Evolutionary conservation across 1,284 basidiomycete genomes (phyloP), one percentile per base, ranked within the genome.

Genomic region (Agroathelia rolfsii): DNA sequence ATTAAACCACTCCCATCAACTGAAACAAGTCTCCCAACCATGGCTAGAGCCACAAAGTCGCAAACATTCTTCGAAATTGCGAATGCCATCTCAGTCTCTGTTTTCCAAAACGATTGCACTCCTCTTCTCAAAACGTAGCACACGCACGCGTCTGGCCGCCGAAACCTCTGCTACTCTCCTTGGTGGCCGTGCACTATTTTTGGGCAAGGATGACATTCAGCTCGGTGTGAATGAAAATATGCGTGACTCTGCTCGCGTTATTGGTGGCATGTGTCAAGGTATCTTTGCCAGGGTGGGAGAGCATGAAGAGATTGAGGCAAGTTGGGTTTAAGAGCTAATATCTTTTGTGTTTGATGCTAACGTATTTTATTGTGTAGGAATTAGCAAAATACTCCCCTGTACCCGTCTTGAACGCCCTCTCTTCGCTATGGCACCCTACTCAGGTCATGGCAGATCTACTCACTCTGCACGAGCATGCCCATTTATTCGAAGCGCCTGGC

Each of bases 211-310:
- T 2, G 94, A 98, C 53, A 95, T 97, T 39, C 94, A 98, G 51
- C 66, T 98, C 19, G 94, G 94, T 34, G 93, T 97, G 20, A 98
- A 97, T 56, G 94, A 98, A 69, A 78, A 65, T 25, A 55, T 80
- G 12, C 67, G 83, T 30, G 95, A 98, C 61, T 80, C 86, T 0
- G 83, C 88, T 9, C 70, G 83, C 12, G 87, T 98, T 10, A 73
- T 95, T 41, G 81, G 87, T 12, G 86, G 87, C 11, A 96, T 98
- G 93, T 85, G 82, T 36, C 83, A 97, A 56, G 95, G 94, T 12
- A 89, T 98, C 44, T 96, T 98, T 63, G 95, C 94, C 13, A 80
- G 95, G 29, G 94, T 98, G 1, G 88, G 85, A 5, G 82, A 73
- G 8, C 94, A 98, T 56, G 68, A 71, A 3, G 94, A 98, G 53